Evolutionary conservation across 2,329 filamentous ascomycete genomes (phyloP), one percentile per base, ranked within the genome.

Genomic region (Colletotrichum godetiae): DNA sequence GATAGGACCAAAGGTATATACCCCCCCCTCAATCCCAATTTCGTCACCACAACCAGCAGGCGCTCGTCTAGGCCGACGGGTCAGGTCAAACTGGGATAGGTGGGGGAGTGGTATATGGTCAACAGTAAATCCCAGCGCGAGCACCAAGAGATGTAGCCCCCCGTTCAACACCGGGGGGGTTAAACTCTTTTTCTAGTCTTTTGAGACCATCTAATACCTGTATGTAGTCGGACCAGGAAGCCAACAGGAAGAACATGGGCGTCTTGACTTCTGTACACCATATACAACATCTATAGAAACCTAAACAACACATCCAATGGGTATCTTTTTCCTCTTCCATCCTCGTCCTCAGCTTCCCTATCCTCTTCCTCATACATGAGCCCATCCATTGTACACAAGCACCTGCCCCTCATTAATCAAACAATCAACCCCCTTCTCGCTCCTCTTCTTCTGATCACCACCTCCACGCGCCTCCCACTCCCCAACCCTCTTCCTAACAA

Each of bases 391-490:
- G 73, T 84, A 82, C 52, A 84, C 86, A 68, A 91, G 79, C 27
- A 91, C 87, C 77, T 91, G 89, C 86, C 90, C 90, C 82, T 91
- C 89, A 76, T 91, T 88, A 59, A 91, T 87, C 76, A 91, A 77
- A 76, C 89, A 91, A 72, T 86, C 85, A 59, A 80, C 79, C 8
- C 88, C 89, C 4, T 81, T 80, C 78, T 89, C 88, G 13, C 79
- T 75, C 13, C 81, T 81, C 13, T 81, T 79, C 52, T 76, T 75
- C 13, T 49, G 7, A 0, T 49, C 42, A 49, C 42, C 42, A 49
- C 7, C 42, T 10, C 76, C 78, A 75, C 80, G 81, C 67, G 77
- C 81, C 72, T 84, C 78, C 82, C 86, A 87, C 22, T 78, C 77
- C 22, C 76, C 73, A 55, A 85, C 76, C 78, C 86, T 84, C 27